These are phyloP conservation scores for Fraxinus paxiana DNA, from an alignment of 305 asterid genomes.

Conservation along the genomic window DNA sequence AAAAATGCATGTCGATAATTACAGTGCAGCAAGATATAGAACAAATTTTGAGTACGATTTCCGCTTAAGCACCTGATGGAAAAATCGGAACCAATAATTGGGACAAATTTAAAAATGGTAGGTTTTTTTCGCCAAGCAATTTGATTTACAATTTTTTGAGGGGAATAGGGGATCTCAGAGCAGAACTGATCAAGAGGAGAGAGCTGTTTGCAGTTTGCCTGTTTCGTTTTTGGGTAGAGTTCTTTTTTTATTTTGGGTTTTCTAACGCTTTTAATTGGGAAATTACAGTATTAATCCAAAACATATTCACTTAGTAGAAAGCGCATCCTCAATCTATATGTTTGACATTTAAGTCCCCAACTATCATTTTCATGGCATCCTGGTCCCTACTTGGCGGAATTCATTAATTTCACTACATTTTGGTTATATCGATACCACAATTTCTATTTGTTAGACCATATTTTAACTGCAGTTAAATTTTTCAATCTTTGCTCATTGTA, in stretches of 20 bases:
- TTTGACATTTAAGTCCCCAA: too few species aligned
- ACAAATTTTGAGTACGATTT: neutral
- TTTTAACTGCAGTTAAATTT: too few species aligned
- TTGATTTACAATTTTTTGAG: neutral
- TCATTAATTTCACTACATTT: too few species aligned
- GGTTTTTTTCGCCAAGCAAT: neutral
- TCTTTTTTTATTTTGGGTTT: neutral
- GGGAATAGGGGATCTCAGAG: neutral
- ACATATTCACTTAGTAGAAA: too few species aligned
- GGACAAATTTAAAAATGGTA: neutral
- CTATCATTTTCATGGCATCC: too few species aligned
- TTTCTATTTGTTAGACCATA: too few species aligned
- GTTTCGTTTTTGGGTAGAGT: neutral
- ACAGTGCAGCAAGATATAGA: neutral
- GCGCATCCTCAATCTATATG: too few species aligned
- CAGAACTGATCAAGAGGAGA: neutral
- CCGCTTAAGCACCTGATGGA: neutral
- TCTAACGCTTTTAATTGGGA: neutral
- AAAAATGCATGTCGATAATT: conserved; percentile 17
- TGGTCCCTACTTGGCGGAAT: too few species aligned
- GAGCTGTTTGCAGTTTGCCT: neutral
- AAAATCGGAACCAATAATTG: neutral
- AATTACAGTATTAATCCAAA: too few species aligned
- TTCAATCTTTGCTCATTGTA: too few species aligned
- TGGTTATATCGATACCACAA: too few species aligned